Percentiles rank a stretch among this genome's conserved stretches.
Conservation (phyloP, 2,329 filamentous ascomycete genomes). For the Monosporascus sp. region DNA sequence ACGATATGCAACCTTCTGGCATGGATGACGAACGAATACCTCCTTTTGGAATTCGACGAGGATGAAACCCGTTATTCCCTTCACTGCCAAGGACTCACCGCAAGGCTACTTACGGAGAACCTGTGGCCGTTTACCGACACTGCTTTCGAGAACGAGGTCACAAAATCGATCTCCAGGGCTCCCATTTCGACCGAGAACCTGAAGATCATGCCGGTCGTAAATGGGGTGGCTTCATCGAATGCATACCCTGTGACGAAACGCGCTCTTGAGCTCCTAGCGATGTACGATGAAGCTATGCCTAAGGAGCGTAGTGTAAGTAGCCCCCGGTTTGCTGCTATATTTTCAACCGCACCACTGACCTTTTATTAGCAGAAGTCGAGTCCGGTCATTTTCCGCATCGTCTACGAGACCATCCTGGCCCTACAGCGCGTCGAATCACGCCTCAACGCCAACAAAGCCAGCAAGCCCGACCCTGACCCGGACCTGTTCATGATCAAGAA, state of each 20-base stretch:
- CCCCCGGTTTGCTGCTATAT: neutral
- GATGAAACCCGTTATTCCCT: slow-evolving; percentile 46
- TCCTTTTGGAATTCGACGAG: slow-evolving; percentile 51
- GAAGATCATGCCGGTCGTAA: slow-evolving; percentile 44
- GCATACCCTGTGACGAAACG: slow-evolving; percentile 53
- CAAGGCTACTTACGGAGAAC: slow-evolving; percentile 50
- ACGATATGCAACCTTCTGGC: slow-evolving; percentile 51
- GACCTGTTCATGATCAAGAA: slow-evolving; percentile 95
- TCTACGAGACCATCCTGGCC: slow-evolving; percentile 83
- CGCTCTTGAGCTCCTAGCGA: slow-evolving; percentile 52
- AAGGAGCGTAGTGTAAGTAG: slow-evolving; percentile 55
- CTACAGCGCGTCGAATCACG: slow-evolving; percentile 70
- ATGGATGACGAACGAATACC: slow-evolving; percentile 54
- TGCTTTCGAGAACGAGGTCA: slow-evolving; percentile 50
- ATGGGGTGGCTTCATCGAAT: slow-evolving; percentile 49
- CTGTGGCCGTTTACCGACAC: slow-evolving; percentile 53
- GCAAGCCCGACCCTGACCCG: slow-evolving; percentile 57
- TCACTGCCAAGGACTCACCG: slow-evolving; percentile 52
- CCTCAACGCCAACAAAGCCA: slow-evolving; percentile 56
- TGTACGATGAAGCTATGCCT: slow-evolving; percentile 61
- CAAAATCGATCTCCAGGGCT: slow-evolving; percentile 48
- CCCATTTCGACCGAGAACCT: slow-evolving; percentile 41
- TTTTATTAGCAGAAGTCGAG: slow-evolving; percentile 44
- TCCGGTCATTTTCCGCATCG: slow-evolving; percentile 61
- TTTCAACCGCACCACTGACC: slow-evolving; percentile 2